Percentiles rank a stretch among this genome's conserved stretches.
Evolutionary conservation across 2,329 filamentous ascomycete genomes (phyloP).

Genomic region (Cercospora brassicicola): DNA sequence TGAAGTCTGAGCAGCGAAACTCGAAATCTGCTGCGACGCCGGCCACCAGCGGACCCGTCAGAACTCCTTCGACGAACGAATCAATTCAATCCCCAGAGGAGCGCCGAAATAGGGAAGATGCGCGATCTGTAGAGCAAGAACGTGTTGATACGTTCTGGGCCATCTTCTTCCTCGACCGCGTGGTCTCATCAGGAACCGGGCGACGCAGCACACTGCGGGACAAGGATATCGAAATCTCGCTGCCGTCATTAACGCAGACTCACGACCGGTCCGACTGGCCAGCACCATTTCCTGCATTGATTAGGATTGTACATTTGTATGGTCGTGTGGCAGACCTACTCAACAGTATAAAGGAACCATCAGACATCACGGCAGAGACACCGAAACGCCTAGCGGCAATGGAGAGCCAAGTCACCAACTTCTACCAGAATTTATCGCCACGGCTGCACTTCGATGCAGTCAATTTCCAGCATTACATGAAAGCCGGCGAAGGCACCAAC

Average conservation of each 20-base stretch:
- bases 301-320: conserved; percentile 82
- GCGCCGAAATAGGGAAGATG: conserved; percentile 47
- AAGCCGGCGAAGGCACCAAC: conserved; percentile 76
- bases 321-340: conserved; percentile 80
- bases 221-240: conserved; percentile 78
- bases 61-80: conserved; percentile 44
- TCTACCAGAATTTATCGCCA: conserved; percentile 72
- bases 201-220: conserved; percentile 80
- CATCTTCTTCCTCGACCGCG: conserved; percentile 81
- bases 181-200: conserved; percentile 84
- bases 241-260: conserved; percentile 59
- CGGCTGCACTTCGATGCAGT: conserved; percentile 78
- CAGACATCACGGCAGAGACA: conserved; percentile 73
- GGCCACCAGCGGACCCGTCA: conserved; percentile 31
- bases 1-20: conserved; percentile 42
- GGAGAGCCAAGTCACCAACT: conserved; percentile 74
- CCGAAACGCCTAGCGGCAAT: conserved; percentile 71
- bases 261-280: conserved; percentile 65
- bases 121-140: conserved; percentile 72
- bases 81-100: conserved; percentile 61
- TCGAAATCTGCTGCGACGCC: neutral
- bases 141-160: conserved; percentile 84
- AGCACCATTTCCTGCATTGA: conserved; percentile 74
- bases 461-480: conserved; percentile 84
- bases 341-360: conserved; percentile 73